These are phyloP conservation scores for Claviceps arundinis DNA, from an alignment of 2,329 filamentous ascomycete genomes.

Conservation along the genomic window DNA sequence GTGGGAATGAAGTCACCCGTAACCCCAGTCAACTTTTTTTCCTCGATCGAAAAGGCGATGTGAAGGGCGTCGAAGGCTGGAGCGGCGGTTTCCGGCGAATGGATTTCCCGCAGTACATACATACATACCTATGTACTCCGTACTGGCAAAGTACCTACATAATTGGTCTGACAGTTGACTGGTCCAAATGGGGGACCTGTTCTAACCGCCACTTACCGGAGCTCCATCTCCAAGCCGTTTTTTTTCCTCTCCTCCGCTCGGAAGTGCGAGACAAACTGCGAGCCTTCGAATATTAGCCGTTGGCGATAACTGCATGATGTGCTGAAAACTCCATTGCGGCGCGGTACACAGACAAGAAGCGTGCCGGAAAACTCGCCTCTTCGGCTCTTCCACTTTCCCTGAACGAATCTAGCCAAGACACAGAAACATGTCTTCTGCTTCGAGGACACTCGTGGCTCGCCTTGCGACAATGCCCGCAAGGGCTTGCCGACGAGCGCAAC, in stretches of 20 bases:
- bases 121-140: too few species aligned
- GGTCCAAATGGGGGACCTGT: not conserved
- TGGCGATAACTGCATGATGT: not conserved
- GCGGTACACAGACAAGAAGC: not conserved
- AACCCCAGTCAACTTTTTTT: constrained; percentile 3
- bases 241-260: constrained; percentile 2
- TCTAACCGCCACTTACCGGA: constrained; percentile 7
- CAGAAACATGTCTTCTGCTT: constrained; percentile 16
- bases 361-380: not conserved
- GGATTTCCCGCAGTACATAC: constrained; percentile 16
- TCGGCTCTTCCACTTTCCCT: not conserved
- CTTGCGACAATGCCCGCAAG: constrained; percentile 19
- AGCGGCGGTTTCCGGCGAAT: constrained; percentile 16
- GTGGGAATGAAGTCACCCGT: constrained; percentile 9
- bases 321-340: not conserved
- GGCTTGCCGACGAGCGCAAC: constrained; percentile 17
- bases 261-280: not conserved
- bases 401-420: not conserved
- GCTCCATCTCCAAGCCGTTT: constrained; percentile 9
- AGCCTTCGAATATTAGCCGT: not conserved
- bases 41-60: constrained; percentile 6
- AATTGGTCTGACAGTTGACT: not conserved
- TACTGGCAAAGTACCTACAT: too few species aligned
- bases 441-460: constrained; percentile 20
- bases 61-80: not conserved